Evolutionary conservation across 1,139 yeast genomes (phyloP), one percentile per base, ranked within the genome.

Genomic region (Saccharomyces hybrid): DNA sequence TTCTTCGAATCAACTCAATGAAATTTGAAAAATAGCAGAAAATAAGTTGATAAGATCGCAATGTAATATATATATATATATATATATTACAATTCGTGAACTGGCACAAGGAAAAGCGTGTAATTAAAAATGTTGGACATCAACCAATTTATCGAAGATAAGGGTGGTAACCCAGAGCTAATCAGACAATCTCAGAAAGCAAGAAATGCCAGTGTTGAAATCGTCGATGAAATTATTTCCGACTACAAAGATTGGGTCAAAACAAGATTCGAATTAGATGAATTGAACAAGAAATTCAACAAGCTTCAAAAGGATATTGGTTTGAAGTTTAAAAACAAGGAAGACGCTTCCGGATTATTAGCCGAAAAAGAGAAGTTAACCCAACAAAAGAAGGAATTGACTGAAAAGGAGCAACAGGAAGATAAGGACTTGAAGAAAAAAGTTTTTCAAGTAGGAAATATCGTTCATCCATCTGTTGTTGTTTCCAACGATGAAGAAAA

Each of bases 181-280:
- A 89, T 93, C 69, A 86, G 86, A 71, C 83, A 77, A 65, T 90
- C 98, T 42, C 99, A 93, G 74, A 82, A 78, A 73, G 96, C 95
- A 62, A 88, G 99, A 78, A 96, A 96, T 58, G 98, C 83, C 64
- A 77, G 95, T 34, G 98, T 90, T 53, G 99, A 93, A 73, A 70
- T 93, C 55, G 98, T 93, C 50, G 99, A 93, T 70, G 97, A 93
- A 75, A 90, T 93, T 70, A 88, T 95, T 70, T 78, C 77, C 60
- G 96, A 85, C 63, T 93, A 93, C 80, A 88, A 88, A 75, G 83
- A 81, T 58, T 93, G 99, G 99, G 88, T 93, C 64, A 84, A 81
- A 73, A 81, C 89, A 64, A 88, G 97, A 77, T 93, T 90, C 70
- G 93, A 89, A 58, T 81, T 93, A 63, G 99, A 93, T 72, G 95